Evolutionary conservation across 2,329 filamentous ascomycete genomes (phyloP).

Genomic region (Cercospora beticola): DNA sequence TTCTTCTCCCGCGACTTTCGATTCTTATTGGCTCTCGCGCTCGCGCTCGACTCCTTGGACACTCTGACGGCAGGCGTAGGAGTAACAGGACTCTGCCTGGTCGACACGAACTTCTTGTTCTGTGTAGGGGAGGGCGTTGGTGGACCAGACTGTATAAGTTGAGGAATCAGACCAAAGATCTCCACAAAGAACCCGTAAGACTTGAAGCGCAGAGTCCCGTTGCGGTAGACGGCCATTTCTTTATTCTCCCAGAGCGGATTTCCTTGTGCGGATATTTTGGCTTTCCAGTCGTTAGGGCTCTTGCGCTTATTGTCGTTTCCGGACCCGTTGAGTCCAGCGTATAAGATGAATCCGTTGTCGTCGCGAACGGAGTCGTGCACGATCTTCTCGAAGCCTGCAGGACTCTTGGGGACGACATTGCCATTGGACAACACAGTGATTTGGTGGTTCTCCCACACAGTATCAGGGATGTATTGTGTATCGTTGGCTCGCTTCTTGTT

Average conservation of each 20-base stretch:
- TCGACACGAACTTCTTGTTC: neutral
- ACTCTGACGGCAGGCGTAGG: neutral
- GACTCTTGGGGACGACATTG: neutral
- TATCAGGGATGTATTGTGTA: neutral
- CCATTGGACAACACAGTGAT: neutral
- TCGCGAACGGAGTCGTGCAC: neutral
- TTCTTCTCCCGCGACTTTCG: constrained; percentile 3
- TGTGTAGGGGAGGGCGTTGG: neutral
- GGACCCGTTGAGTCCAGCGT: neutral
- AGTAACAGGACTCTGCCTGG: neutral
- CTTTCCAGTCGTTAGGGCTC: neutral
- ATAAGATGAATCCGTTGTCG: neutral
- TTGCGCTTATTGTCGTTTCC: neutral
- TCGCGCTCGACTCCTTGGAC: neutral
- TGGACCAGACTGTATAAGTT: neutral
- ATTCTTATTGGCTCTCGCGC: constrained; percentile 8
- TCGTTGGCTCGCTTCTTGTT: neutral
- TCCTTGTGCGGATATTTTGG: neutral
- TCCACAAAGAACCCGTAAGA: neutral
- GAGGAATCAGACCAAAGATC: neutral
- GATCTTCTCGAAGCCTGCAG: neutral
- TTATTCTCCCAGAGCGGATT: neutral
- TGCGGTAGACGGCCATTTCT: neutral
- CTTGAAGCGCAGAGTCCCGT: neutral
- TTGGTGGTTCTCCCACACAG: neutral